Conservation (phyloP, 2,329 filamentous ascomycete genomes). For the Dothiorella sarmentorum region DNA sequence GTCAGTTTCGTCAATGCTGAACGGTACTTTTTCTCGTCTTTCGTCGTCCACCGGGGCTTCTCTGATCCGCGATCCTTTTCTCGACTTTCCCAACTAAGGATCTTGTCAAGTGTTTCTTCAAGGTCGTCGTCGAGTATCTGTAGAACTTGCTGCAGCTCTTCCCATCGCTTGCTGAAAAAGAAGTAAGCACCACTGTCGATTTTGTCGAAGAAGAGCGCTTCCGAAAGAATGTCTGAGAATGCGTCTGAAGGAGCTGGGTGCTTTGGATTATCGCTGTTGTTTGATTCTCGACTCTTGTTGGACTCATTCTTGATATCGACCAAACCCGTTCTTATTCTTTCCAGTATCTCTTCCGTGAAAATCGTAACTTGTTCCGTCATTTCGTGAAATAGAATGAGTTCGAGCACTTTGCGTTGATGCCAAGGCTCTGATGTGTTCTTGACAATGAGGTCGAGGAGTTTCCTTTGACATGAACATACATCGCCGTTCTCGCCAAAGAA, state of each 20-base stretch:
- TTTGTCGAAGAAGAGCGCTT: constrained; percentile 15
- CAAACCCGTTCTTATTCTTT: not conserved
- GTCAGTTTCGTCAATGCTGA: constrained; percentile 21
- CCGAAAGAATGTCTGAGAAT: constrained; percentile 5
- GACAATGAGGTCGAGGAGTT: too few species aligned
- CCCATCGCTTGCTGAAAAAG: constrained; percentile 19
- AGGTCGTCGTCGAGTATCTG: constrained; percentile 24
- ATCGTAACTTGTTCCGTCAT: constrained; percentile 21
- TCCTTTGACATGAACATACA: too few species aligned
- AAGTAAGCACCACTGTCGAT: not conserved
- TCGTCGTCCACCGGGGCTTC: constrained; percentile 32
- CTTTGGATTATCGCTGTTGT: too few species aligned
- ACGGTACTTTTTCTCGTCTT: constrained; percentile 31
- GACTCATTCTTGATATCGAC: not conserved
- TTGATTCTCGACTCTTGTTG: too few species aligned
- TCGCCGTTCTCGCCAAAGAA: too few species aligned
- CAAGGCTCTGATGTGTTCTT: too few species aligned
- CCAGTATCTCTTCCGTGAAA: not conserved
- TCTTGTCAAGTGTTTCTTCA: constrained; percentile 19
- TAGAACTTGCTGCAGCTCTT: constrained; percentile 21
- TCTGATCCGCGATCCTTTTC: constrained; percentile 27
- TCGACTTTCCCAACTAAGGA: constrained; percentile 27
- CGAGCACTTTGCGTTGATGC: constrained; percentile 30
- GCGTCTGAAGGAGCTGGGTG: not conserved
- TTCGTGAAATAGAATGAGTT: constrained; percentile 26